Base-by-base conservation (phyloP, 2,329 filamentous ascomycete genomes). In the Elsinoe necatrix region DNA sequence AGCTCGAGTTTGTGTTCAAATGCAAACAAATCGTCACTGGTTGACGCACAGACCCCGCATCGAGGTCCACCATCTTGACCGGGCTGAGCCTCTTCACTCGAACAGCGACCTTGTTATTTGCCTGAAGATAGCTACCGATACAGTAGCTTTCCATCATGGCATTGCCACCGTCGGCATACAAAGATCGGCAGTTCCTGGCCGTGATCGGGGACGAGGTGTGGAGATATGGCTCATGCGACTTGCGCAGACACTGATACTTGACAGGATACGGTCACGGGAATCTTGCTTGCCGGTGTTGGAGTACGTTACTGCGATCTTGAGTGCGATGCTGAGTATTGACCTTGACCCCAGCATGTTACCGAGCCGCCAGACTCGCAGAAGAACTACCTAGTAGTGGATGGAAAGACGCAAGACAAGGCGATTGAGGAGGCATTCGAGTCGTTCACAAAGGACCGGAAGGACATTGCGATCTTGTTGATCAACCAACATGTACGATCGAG, bases 371-470 rank as follows among this genome's bases (percentile, higher is more conserved):
- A 95, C 69, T 82, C 87, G 37, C 87, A 96, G 70, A 95, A 95
- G 78, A 98, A 98, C 79, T 98, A 96, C 76, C 83, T 98, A 8
- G 89, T 98, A 57, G 93, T 98, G 60, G 92, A 98, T 72, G 77
- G 74, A 69, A 97, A 97, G 79, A 98, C 92, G 35, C 90, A 96
- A 63, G 93, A 81, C 55, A 77, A 87, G 2, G 78, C 87, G 57
- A 96, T 98, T 68, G 93, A 97, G 73, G 81, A 84, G 34, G 86
- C 91, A 8, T 98, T 98, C 70, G 86, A 95, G 62, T 80, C 80
- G 63, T 97, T 96, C 72, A 95, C 90, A 7, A 82, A 83, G 57
- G 82, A 93, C 72, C 80, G 93, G 69, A 97, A 97, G 73, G 93
- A 98, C 69, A 96, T 98, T 70, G 93, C 90, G 25, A 95, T 98